Base-by-base conservation (phyloP, 352 stramenopile genomes). In the Aphanomyces stellatus region DNA sequence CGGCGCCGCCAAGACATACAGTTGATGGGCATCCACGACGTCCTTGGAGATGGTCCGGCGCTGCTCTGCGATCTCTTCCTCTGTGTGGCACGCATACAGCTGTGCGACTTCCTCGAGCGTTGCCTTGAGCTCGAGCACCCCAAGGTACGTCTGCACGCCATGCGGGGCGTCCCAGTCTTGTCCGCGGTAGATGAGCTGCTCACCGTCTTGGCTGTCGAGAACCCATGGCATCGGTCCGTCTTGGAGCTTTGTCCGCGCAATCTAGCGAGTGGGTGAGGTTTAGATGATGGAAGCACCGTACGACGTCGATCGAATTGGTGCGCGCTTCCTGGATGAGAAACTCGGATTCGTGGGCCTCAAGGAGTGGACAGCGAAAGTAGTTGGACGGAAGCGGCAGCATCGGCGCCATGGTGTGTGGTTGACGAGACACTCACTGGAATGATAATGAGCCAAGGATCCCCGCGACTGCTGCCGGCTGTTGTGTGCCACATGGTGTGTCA, bases 361-460 rank as follows among this genome's bases (percentile, higher is more conserved):
- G 8, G 13, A 22, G 8, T 22, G 35, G 33, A 25, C 31, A 1
- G 19, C 17, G 19, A 53, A 65, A 53, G 43, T 55, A 65, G 37
- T 65, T 53, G 19, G 33, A 24, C 25, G 57, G 57, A 37, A 53
- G 43, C 43, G 57, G 57, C 57, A 65, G 35, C 4, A 35, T 42
- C 35, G 30, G n/a, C 42, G 56, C 42, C 42, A 51, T 51, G 8
- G 6, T 51, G 19, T 24, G 6, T 24, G 42, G n/a, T 51, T 24
- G 8, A 22, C 13, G 19, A 51, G n/a, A 22, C 8, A 51, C 8
- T 8, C n/a, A 5, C 42, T 24, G 42, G 8, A 24, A 5, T 51
- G n/a, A 8, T 13, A 8, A 51, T 25, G 42, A 27, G 19, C 42
- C 42, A 51, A 27, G 13, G 13, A 51, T 51, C n/a, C n/a, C n/a